These are phyloP conservation scores for Hericium coralloides DNA, from an alignment of 768 basidiomycete species.

Conservation along the genomic window DNA sequence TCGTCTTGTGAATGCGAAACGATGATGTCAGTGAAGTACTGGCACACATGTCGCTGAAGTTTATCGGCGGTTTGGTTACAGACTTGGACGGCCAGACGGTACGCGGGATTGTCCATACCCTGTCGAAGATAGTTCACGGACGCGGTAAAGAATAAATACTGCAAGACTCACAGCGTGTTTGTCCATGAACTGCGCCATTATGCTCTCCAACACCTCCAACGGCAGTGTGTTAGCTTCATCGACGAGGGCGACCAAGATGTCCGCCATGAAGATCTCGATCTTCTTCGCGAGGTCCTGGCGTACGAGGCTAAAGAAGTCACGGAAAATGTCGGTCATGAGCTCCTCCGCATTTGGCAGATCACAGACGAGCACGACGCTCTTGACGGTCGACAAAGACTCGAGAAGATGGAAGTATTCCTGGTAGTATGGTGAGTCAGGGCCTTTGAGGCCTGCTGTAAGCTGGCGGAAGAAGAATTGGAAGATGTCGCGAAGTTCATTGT, in stretches of 20 bases:
- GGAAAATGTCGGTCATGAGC: slow-evolving; percentile 75
- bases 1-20: slow-evolving; percentile 43
- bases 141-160: background rate
- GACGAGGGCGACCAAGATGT: slow-evolving; percentile 82
- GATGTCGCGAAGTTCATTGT: slow-evolving; percentile 83
- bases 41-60: slow-evolving; percentile 80
- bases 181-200: slow-evolving; percentile 82
- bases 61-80: slow-evolving; percentile 80
- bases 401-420: slow-evolving; percentile 93
- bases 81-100: slow-evolving; percentile 76
- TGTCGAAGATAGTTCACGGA: slow-evolving; percentile 17
- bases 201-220: slow-evolving; percentile 63
- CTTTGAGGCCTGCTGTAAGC: slow-evolving; percentile 64
- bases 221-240: slow-evolving; percentile 82
- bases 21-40: slow-evolving; percentile 91
- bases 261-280: slow-evolving; percentile 77
- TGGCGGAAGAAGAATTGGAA: slow-evolving; percentile 96
- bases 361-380: slow-evolving; percentile 89
- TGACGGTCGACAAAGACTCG: slow-evolving; percentile 88
- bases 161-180: slow-evolving; percentile 52
- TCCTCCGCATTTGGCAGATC: slow-evolving; percentile 85
- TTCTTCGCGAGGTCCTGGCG: slow-evolving; percentile 70
- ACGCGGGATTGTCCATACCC: slow-evolving; percentile 67
- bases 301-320: slow-evolving; percentile 73
- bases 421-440: slow-evolving; percentile 76